Evolutionary conservation across 2,329 filamentous ascomycete species (phyloP).

Genomic region (Ophiognomonia clavigignenti-juglandacearum): DNA sequence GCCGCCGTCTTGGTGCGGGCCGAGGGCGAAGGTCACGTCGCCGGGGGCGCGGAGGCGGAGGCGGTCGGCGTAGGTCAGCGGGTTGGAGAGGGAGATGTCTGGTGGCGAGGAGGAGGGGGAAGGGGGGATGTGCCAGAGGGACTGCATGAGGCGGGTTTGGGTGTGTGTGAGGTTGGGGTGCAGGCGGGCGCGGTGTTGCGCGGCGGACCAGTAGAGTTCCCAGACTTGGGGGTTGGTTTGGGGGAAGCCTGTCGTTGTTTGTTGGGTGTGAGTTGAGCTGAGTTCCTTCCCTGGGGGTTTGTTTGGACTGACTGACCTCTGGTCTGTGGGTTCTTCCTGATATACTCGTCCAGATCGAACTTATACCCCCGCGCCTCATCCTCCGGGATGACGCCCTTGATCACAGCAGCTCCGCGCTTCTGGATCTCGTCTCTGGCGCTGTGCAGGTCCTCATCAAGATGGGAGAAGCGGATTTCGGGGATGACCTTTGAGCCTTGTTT

Average conservation of each 20-base stretch:
- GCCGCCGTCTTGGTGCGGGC: constrained; percentile 70
- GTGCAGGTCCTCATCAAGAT: constrained; percentile 35
- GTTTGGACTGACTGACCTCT: constrained; percentile 7
- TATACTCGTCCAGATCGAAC: constrained; percentile 58
- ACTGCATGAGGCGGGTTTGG: constrained; percentile 55
- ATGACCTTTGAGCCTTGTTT: constrained; percentile 42
- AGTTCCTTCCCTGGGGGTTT: neutral
- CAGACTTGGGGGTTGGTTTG: constrained; percentile 63
- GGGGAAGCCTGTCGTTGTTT: constrained; percentile 57
- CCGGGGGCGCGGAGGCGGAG: constrained; percentile 68
- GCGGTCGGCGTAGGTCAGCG: constrained; percentile 65
- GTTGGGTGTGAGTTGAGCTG: neutral
- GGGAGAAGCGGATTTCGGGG: constrained; percentile 45
- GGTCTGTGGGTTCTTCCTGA: constrained; percentile 56
- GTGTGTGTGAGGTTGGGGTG: constrained; percentile 59
- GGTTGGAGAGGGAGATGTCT: constrained; percentile 48
- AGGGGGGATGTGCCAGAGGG: constrained; percentile 9
- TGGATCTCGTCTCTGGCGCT: constrained; percentile 43
- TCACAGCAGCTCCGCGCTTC: constrained; percentile 58
- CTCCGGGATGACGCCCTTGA: constrained; percentile 61
- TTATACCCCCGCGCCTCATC: constrained; percentile 62
- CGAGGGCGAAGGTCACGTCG: constrained; percentile 65
- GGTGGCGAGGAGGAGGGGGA: constrained; percentile 26
- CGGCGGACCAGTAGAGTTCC: constrained; percentile 69
- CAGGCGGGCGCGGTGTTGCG: constrained; percentile 63